A percentile compares a stretch with the other conserved stretches of the same genome.
These are phyloP conservation scores for Leishmania guyanensis DNA, from an alignment of 208 protist species.

Conservation along the genomic window DNA sequence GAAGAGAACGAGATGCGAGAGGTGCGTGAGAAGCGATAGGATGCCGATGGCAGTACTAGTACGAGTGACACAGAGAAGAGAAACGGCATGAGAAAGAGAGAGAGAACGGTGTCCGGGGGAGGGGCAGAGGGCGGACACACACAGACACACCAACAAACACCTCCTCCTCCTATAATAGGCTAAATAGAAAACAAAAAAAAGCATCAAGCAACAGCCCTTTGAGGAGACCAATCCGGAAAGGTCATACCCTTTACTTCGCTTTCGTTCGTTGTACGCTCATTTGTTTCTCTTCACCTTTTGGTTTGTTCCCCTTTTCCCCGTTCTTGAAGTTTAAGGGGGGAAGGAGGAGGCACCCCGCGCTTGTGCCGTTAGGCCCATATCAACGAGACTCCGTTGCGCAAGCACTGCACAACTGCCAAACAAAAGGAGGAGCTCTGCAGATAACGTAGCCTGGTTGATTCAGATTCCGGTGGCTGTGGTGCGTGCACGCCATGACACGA, in stretches of 20 bases:
- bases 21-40: background rate
- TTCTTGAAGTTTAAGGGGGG: background rate
- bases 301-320: background rate
- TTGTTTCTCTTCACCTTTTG: too few species aligned
- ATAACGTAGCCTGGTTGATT: background rate
- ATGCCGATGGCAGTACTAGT: background rate
- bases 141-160: slow-evolving; percentile 15
- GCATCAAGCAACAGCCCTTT: background rate
- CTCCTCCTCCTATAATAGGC: background rate
- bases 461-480: background rate
- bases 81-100: background rate
- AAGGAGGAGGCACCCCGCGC: background rate
- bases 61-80: background rate
- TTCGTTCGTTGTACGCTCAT: background rate
- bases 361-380: background rate
- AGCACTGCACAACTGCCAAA: background rate
- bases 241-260: background rate
- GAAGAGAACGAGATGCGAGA: background rate
- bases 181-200: slow-evolving; percentile 4
- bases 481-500: background rate
- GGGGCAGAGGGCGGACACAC: slow-evolving; percentile 8
- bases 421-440: background rate
- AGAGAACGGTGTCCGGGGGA: slow-evolving; percentile 7
- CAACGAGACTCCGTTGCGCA: background rate
- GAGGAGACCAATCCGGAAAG: background rate